Base-by-base conservation (phyloP, 768 basidiomycete species). In the Dioszegia aurantiaca region DNA sequence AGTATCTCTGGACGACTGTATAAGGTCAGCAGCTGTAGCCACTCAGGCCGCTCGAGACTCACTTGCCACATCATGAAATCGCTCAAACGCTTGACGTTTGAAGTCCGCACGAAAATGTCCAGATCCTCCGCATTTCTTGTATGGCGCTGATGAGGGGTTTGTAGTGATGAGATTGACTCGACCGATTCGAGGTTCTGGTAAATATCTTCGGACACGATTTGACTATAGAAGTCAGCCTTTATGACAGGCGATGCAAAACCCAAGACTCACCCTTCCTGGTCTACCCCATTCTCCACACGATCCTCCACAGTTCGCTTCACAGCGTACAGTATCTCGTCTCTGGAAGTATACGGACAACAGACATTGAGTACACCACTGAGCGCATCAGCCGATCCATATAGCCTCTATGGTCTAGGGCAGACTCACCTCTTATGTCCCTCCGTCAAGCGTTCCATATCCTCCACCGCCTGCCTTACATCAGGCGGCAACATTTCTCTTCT, bases 41-140 rank as follows among this genome's bases (percentile, higher is more conserved):
- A 19, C 9, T 11, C 23, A 6, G 19, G 16, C 12, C 21, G 49
- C 39, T 19, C 17, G 46, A 26, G 23, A 2, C 84, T 58, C 56
- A 88, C 93, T 88, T 99, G 95, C 95, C 94, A 99, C 16, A 93
- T 83, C 72, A 97, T 75, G 72, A 86, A 99, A 65, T 95, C 90
- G 68, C 89, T 90, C 23, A 95, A 77, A 3, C 91, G 82, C 58
- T 84, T 86, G 4, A 94, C 95, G 11, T 92, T 90, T 49, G 90
- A 91, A 0, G 93, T 95, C 40, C 95, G 83, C 21, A 99, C 80
- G 51, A 98, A 82, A 45, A 99, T 83, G 69, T 98, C 94, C 0
- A 95, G 79, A 11, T 68, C 70, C 12, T 67, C 64, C 8, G 43
- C 37, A 11, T 30, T 40, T 24, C 3, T 21, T n/a, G 16, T 30